Evolutionary conservation across 2,329 filamentous ascomycete genomes (phyloP), one percentile per base, ranked within the genome.

Genomic region (Trichophyton verrucosum): DNA sequence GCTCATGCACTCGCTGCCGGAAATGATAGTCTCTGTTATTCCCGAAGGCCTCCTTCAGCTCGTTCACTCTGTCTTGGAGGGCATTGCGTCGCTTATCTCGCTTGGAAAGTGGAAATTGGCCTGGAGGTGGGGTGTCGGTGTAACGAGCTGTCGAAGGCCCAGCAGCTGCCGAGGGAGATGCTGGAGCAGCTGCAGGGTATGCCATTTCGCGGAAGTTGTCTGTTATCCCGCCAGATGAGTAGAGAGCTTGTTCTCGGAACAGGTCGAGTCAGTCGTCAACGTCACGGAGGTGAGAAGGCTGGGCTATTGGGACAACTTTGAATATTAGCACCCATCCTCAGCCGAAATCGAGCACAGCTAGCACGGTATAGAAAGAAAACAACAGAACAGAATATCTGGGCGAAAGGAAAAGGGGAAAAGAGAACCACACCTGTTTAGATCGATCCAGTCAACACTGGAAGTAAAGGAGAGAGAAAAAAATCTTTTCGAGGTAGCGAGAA

Each of bases 31-130:
- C 90, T 65, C 89, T 83, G 70, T 95, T 91, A 64, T 86, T 83
- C 65, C 85, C 83, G 74, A 96, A 92, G 66, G 86, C 85, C 60
- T 87, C 84, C 60, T 86, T 85, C 74, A 96, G 85, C 61, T 85
- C 82, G 46, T 84, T 81, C 5, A 96, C 82, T 65, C 88, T 86
- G 63, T 96, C 91, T 66, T 86, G 84, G 63, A 96, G 84, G 68
- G 86, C 85, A 68, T 89, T 89, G 64, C 91, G 86, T 71, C 91
- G 86, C 74, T 95, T 94, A 76, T 97, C 92, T 73, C 90, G 84
- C 78, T 96, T 96, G 46, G 89, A 92, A 55, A 82, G 69, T 22
- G 76, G 78, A n/a, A 66, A 65, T 60, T 66, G 70, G 38, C 69
- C 66, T 33, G 67, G 65, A 3, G 73, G 72, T 13, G 60, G 63